These are phyloP conservation scores for Pseudogymnoascus sp. DNA, from an alignment of 2,329 filamentous ascomycete genomes.

Conservation along the genomic window DNA sequence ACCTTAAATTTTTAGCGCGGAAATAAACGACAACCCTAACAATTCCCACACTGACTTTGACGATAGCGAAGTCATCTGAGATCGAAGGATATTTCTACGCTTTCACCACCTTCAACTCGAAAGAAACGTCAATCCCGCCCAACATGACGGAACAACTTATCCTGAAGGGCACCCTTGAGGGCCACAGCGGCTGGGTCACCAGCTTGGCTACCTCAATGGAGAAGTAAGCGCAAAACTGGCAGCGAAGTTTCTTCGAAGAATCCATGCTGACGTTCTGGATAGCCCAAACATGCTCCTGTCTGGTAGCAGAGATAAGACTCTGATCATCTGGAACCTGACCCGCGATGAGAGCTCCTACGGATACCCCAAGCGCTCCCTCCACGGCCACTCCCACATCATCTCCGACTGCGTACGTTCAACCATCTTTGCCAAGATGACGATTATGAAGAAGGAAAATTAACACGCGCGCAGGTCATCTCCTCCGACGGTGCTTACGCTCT, in stretches of 20 bases:
- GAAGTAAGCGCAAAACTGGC: slow-evolving; percentile 57
- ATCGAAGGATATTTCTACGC: slow-evolving; percentile 4
- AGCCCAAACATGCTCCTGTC: slow-evolving; percentile 99
- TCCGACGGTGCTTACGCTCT: slow-evolving; percentile 98
- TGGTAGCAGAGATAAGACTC: slow-evolving; percentile 91
- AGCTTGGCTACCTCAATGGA: slow-evolving; percentile 96
- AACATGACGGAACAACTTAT: slow-evolving; percentile 41
- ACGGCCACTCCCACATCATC: slow-evolving; percentile 99
- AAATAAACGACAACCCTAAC: slow-evolving; percentile 6
- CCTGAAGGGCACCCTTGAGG: slow-evolving; percentile 94
- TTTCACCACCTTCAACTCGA: slow-evolving; percentile 30
- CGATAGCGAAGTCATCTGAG: slow-evolving; percentile 5
- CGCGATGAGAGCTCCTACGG: slow-evolving; percentile 97
- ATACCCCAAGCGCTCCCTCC: slow-evolving; percentile 97
- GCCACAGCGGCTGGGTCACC: slow-evolving; percentile 99
- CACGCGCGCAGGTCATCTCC: slow-evolving; percentile 74
- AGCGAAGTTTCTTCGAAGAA: slow-evolving; percentile 11
- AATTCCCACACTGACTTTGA: slow-evolving; percentile 5
- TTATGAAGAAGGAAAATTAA: slow-evolving; percentile 24
- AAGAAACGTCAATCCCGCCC: slow-evolving; percentile 25
- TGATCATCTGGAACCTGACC: slow-evolving; percentile 99
- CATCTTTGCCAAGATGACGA: slow-evolving; percentile 14
- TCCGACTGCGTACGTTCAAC: slow-evolving; percentile 88
- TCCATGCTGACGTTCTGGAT: slow-evolving; percentile 21
- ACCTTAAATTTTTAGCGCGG: slow-evolving; percentile 5